Evolutionary conservation across 2,329 filamentous ascomycete genomes (phyloP), one percentile per base, ranked within the genome.

Genomic region (Calonectria honghensis): DNA sequence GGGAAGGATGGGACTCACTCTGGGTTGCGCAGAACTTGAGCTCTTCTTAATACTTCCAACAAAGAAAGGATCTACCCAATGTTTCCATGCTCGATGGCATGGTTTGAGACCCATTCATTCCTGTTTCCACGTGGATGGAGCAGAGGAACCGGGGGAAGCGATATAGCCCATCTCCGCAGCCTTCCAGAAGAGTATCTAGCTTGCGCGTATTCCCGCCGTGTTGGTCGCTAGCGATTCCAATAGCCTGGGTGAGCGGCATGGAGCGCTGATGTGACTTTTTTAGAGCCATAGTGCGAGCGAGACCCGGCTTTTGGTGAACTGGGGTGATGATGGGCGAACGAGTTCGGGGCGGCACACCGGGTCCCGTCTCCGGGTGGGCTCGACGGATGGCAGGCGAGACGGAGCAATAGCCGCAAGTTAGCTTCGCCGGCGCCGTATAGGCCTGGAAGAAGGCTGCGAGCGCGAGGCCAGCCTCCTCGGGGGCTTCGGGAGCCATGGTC

Each of bases 121-220:
- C 51, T 32, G 57, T 66, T 48, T 32, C 27, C 68, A 54, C 50
- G 59, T 52, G 59, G 29, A 66, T 45, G 29, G 29, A 59, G 35
- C n/a, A 9, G 27, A 66, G 37, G 41, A 50, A 50, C 61, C 27
- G 37, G 68, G 61, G 32, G 29, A 57, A 31, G 18, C 20, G 37
- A 57, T 51, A 57, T 50, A 13, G 35, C 57, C 41, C 41, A 39
- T 32, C 31, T 63, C 51, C 20, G 32, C 27, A 63, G 45, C 32
- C 27, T 64, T 73, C 70, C 70, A n/a, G 35, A 68, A 73, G 27
- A 29, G 54, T 68, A 50, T 24, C 39, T 68, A 52, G 52, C 41
- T 32, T 61, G 24, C 41, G 41, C 13, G 29, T 29, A 63, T 63
- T 63, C 32, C 32, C 39, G 27, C 54, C 2, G 37, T 51, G 59